Base-by-base conservation (phyloP, 2,329 filamentous ascomycete species). In the Pseudohalonectria lignicola region DNA sequence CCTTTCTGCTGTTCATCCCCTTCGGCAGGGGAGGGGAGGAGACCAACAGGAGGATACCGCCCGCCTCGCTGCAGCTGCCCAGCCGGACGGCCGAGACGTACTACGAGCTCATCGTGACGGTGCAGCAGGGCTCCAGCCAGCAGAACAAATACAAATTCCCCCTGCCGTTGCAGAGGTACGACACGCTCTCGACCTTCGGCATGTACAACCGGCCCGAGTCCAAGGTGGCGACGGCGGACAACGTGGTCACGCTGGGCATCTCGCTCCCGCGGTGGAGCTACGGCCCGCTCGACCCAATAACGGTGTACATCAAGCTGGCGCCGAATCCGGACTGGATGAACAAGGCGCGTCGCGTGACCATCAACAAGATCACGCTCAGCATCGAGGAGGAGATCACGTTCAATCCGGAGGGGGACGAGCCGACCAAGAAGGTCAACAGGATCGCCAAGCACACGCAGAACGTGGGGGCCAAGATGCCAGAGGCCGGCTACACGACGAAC, bases 301-400 rank as follows among this genome's bases (percentile, higher is more conserved):
- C 85, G 40, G 88, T 96, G 37, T 95, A 94, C 59, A 88, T 98
- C 57, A 94, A 94, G 58, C 64, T 98, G 17, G 83, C 83, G 8
- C 92, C 92, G 12, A 96, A 96, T 50, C 79, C 81, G 21, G 86
- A 95, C 57, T 95, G 86, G 85, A 67, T 92, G 58, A 78, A 66
- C 54, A 96, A 95, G 60, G 88, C 90, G 34, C 86, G 81, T 56
- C 85, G 85, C 54, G 88, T 96, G 38, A 90, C 86, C 31, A 93
- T 98, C 53, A 82, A 88, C 53, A 92, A 92, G 53, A 92, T 98
- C 48, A 94, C 87, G 2, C 79, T 96, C 31, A 78, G 79, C 11
- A 93, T 98, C 49, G 92, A 96, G 54, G 92, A 98, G 60, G 90
- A 96, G 56, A 94, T 96, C 42, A 93, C 92, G n/a, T 98, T 85